Evolutionary conservation across 805 yeast species (phyloP), one percentile per base, ranked within the genome.

Genomic region (Yarrowia sp.): DNA sequence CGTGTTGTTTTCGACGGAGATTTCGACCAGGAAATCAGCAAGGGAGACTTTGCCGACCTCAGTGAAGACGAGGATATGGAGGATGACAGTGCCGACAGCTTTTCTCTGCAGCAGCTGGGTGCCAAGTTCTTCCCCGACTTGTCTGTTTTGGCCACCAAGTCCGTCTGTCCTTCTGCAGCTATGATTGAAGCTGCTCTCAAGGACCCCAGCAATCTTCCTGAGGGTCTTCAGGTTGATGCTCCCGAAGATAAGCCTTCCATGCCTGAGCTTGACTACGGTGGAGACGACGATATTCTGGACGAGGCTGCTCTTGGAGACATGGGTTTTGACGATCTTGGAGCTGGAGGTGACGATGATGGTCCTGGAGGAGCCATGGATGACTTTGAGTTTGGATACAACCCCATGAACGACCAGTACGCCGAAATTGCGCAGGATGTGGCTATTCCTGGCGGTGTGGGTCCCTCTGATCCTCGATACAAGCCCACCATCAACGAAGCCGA

Each of bases 1-100:
- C 84, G 95, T 85, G 81, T 83, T 32, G 82, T 86, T 9, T 83
- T 90, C 51, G 80, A 83, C 66, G 92, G 90, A 67, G 80, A 90
- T 67, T 83, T 79, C 70, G 77, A 76, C 16, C 78, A 65, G 49
- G 70, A 68, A 12, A 61, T 46, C 14, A 7, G 21, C n/a, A 36
- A 26, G 12, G 68, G 66, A 17, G 64, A 67, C 6, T 51, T 64
- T 14, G 67, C 54, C 69, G 14, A 76, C 78, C 38, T 30, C 14
- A 9, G 78, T 71, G 59, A 76, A 76, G 48, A 67, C 67, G 66
- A 69, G 66, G 65, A 69, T 49, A 49, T 59, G 43, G 63, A 67
- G 26, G 61, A 43, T 9, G 68, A 65, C 14, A 65, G 62, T 48
- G 54, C 62, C 62, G 43, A 40, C 14, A 17, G 51, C 38, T 30